phyloP scores from a whole-genome alignment of 108 stramenopile genomes.

The Fragilaria radians region DNA sequence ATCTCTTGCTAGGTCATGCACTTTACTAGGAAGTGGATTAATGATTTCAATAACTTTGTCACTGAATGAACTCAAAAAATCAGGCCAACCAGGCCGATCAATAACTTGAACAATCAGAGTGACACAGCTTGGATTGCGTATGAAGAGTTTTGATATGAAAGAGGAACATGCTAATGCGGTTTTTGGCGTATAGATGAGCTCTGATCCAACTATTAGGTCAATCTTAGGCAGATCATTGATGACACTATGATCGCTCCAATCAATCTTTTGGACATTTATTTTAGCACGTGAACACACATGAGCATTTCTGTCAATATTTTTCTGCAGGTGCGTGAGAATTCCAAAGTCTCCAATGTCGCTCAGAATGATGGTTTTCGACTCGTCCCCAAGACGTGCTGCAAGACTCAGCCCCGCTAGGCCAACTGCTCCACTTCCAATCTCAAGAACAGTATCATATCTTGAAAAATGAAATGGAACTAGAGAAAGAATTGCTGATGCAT shows the following conservation, averaged over 20 bases:
- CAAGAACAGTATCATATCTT: constrained; percentile 10
- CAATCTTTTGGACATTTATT: constrained; percentile 25
- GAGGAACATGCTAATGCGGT: constrained; percentile 32
- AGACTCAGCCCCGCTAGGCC: constrained; percentile 30
- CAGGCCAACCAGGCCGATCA: constrained; percentile 45
- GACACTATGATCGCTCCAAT: too few relatives aligned
- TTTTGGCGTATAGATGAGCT: constrained; percentile 36
- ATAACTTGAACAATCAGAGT: constrained; percentile 40
- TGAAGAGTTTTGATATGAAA: constrained; percentile 13
- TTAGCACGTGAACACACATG: neutral
- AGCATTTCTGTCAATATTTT: constrained; percentile 15
- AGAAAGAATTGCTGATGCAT: constrained; percentile 33
- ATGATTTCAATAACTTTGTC: too few relatives aligned
- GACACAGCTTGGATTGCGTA: constrained; percentile 12
- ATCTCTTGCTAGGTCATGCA: too few relatives aligned
- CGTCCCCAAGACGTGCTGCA: neutral
- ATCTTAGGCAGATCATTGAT: constrained; percentile 9
- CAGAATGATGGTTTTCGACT: constrained; percentile 19
- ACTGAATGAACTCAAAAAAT: too few relatives aligned
- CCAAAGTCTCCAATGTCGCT: constrained; percentile 27
- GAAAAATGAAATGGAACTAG: neutral
- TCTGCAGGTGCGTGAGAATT: constrained; percentile 23
- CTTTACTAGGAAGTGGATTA: too few relatives aligned
- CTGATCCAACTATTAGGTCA: constrained; percentile 36
- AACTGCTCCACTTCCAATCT: constrained; percentile 48